Conservation (phyloP, 2,329 filamentous ascomycete species). For the Zopfia rhizophila region DNA sequence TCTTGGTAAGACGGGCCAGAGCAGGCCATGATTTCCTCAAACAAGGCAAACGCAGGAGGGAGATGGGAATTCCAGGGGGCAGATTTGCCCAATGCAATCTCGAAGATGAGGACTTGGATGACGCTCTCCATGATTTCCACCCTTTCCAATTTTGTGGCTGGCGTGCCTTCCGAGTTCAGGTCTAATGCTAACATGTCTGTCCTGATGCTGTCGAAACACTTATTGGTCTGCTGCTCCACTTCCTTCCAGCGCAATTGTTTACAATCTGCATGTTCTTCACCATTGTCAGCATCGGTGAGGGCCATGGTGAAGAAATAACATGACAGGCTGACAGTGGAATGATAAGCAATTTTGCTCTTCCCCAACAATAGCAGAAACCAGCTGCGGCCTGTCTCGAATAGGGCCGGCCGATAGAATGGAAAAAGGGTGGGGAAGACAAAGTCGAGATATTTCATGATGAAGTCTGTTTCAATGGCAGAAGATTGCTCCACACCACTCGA, state of each 20-base stretch:
- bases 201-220: conserved; percentile 22
- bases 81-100: conserved; percentile 22
- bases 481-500: conserved; percentile 9
- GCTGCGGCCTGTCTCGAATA: conserved; percentile 27
- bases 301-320: conserved; percentile 27
- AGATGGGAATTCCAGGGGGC: conserved; percentile 23
- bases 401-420: conserved; percentile 20
- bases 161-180: not conserved
- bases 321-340: conserved; percentile 22
- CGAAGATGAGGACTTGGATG: conserved; percentile 26
- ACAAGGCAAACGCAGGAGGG: conserved; percentile 20
- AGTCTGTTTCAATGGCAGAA: conserved; percentile 20
- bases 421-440: conserved; percentile 24
- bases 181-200: conserved; percentile 15
- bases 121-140: conserved; percentile 22
- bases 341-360: conserved; percentile 24
- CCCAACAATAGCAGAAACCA: conserved; percentile 25
- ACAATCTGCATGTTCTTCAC: conserved; percentile 15
- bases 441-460: conserved; percentile 30
- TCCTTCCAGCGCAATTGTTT: conserved; percentile 24
- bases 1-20: conserved; percentile 1
- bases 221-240: conserved; percentile 20
- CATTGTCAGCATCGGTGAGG: conserved; percentile 18
- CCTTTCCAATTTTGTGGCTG: conserved; percentile 8
- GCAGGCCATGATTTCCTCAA: conserved; percentile 23